A percentile compares a stretch with the other conserved stretches of the same genome.
Conservation (phyloP, 169 alveolate species). For the Plasmodium malariae region DNA sequence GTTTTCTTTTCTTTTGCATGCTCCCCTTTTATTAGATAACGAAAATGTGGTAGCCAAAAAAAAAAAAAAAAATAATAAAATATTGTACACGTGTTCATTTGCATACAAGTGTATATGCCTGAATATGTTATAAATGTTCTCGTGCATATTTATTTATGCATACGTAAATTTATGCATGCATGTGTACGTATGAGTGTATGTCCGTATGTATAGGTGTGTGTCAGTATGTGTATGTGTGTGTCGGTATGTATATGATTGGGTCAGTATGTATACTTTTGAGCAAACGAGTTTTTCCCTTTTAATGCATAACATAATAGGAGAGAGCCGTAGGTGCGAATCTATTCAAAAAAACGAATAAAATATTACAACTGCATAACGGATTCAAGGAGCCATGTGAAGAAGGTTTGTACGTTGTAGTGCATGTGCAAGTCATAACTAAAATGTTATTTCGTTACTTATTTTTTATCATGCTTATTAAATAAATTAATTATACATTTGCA, state of each 20-base stretch:
- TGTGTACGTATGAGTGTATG: not conserved
- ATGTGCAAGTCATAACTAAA: not conserved
- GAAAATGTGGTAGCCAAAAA: constrained; percentile 24
- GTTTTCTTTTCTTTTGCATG: constrained; percentile 22
- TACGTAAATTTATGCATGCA: not conserved
- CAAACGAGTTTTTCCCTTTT: not conserved
- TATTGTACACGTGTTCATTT: not conserved
- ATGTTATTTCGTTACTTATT: not conserved
- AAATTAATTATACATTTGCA: not conserved
- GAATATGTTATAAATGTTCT: not conserved
- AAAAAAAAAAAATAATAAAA: not conserved
- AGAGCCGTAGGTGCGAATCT: too few species aligned
- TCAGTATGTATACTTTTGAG: too few species aligned
- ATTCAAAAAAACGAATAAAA: not conserved
- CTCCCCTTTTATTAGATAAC: constrained; percentile 16
- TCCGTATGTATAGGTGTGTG: too few species aligned
- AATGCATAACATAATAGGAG: not conserved
- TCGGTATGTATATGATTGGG: too few species aligned
- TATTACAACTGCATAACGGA: not conserved
- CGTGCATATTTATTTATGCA: too few species aligned
- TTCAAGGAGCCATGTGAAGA: not conserved
- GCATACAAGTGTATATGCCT: not conserved
- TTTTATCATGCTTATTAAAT: too few species aligned
- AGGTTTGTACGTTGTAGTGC: not conserved
- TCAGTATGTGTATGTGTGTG: too few species aligned